Evolutionary conservation across 345 rosid species (phyloP), one percentile per base, ranked within the genome.

Genomic region (Euphorbia tirucalli): DNA sequence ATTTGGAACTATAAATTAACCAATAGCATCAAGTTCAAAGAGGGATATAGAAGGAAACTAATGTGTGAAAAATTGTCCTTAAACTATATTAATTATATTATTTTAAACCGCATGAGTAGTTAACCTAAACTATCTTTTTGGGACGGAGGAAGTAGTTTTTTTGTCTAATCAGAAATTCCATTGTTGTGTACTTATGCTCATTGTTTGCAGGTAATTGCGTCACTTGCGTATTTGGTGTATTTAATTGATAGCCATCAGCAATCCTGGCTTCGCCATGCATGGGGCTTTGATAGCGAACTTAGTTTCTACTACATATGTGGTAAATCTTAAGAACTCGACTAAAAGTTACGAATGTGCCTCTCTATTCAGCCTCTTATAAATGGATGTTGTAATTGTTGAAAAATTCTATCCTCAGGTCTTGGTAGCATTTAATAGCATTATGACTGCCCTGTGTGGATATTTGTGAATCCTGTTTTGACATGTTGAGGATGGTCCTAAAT

Each of bases 231-330:
- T 86, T 84, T 89, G 88, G 91, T 93, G 73, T 86, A 83, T 81
- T 72, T 96, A 75, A 74, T 91, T 50, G 99, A 96, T 82, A 70
- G 78, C 52, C 87, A 82, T 83, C 92, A 83, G 82, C 86, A 91
- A 52, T 83, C 92, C 61, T 89, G 97, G 98, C 86, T 93, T 74
- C 93, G 96, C 66, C 83, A 75, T 75, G 84, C 94, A 0, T 96
- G 99, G 99, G 92, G 94, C 58, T 93, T 93, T 77, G 98, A 96
- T 50, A 88, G 81, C 71, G 94, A 79, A 80, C 85, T 88, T 70
- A 91, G 94, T 65, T 93, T 96, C 86, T 96, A 93, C 76, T 96
- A 96, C 83, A 86, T 96, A 81, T 93, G 97, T 83, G 99, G 99
- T 96, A 89, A 83, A 79, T 74, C 70, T 79, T 22, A 56, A 66